phyloP scores from a whole-genome alignment of 2,329 filamentous ascomycete genomes.

The Seiridium cupressi region DNA sequence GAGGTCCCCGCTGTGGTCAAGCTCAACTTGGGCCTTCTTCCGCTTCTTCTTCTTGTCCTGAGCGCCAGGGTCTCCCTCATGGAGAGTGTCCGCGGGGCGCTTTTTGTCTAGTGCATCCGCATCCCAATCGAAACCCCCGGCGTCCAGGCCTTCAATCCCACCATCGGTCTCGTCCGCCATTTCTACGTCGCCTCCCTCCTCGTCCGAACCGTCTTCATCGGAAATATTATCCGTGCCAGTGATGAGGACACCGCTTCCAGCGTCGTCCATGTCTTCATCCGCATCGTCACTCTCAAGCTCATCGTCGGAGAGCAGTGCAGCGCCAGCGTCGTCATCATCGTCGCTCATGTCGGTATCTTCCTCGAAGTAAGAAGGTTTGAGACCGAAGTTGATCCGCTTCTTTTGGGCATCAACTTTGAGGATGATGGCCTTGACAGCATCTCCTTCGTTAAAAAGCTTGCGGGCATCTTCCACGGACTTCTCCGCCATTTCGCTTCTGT shows the following conservation, averaged over 20 bases:
- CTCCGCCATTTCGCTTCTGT: slow-evolving; percentile 89
- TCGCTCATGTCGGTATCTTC: slow-evolving; percentile 53
- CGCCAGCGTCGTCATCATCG: slow-evolving; percentile 31
- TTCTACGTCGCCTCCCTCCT: slow-evolving; percentile 38
- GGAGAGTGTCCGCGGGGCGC: slow-evolving; percentile 48
- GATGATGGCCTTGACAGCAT: slow-evolving; percentile 89
- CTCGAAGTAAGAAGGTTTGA: slow-evolving; percentile 91
- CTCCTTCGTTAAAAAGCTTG: slow-evolving; percentile 86
- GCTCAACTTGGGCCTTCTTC: slow-evolving; percentile 73
- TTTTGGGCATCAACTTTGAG: slow-evolving; percentile 73
- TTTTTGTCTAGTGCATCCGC: slow-evolving; percentile 63
- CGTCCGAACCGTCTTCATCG: slow-evolving; percentile 36
- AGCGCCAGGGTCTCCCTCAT: slow-evolving; percentile 32
- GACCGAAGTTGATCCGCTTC: slow-evolving; percentile 80
- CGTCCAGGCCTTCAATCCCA: slow-evolving; percentile 57
- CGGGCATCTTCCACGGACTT: slow-evolving; percentile 78
- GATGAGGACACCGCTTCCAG: slow-evolving; percentile 42
- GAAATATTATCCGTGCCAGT: slow-evolving; percentile 40
- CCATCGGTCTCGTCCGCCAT: slow-evolving; percentile 37
- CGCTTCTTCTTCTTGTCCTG: slow-evolving; percentile 69
- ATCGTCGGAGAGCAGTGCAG: slow-evolving; percentile 21
- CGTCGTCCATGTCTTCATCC: slow-evolving; percentile 45
- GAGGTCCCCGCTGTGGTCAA: slow-evolving; percentile 89
- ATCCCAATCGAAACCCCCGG: slow-evolving; percentile 85
- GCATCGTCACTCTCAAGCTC: slow-evolving; percentile 31